phyloP scores from a whole-genome alignment of 2,329 filamentous ascomycete species.

The Penicillium sp. region DNA sequence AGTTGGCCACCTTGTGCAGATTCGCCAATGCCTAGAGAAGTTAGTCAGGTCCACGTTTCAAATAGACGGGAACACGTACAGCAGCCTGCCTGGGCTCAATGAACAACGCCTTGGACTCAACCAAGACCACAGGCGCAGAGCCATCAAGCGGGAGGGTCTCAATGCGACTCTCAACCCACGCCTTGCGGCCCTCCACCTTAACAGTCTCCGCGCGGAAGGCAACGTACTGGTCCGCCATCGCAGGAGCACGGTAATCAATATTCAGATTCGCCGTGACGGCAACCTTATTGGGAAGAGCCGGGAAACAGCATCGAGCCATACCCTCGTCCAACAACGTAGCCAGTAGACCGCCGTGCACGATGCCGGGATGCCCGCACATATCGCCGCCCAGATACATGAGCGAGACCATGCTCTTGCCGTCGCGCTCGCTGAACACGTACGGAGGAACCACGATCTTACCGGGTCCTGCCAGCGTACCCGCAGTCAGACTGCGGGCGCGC shows the following conservation, averaged over 20 bases:
- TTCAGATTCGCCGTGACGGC: slow-evolving; percentile 82
- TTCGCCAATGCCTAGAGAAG: background rate
- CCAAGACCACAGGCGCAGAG: slow-evolving; percentile 67
- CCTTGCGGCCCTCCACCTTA: slow-evolving; percentile 89
- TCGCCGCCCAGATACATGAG: slow-evolving; percentile 77
- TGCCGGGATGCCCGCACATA: slow-evolving; percentile 85
- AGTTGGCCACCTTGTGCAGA: background rate
- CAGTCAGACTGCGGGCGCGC: slow-evolving; percentile 76
- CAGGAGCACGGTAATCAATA: slow-evolving; percentile 79
- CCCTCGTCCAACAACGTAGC: slow-evolving; percentile 94
- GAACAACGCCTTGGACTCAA: slow-evolving; percentile 83
- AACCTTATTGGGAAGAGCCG: slow-evolving; percentile 79
- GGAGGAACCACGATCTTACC: slow-evolving; percentile 80
- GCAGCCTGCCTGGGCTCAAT: slow-evolving; percentile 83
- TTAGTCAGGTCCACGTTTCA: background rate
- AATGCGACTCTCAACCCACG: slow-evolving; percentile 86
- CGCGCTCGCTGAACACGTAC: slow-evolving; percentile 71
- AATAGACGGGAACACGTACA: slow-evolving; percentile 53
- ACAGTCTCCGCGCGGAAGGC: slow-evolving; percentile 78
- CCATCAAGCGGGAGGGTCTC: slow-evolving; percentile 72
- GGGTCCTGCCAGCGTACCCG: slow-evolving; percentile 73
- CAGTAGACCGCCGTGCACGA: slow-evolving; percentile 86
- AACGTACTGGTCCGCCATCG: slow-evolving; percentile 72
- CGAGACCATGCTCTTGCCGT: slow-evolving; percentile 68
- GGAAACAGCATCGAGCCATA: slow-evolving; percentile 83